Conservation (phyloP, 768 basidiomycete species). For the Cystofilobasidium capitatum region DNA sequence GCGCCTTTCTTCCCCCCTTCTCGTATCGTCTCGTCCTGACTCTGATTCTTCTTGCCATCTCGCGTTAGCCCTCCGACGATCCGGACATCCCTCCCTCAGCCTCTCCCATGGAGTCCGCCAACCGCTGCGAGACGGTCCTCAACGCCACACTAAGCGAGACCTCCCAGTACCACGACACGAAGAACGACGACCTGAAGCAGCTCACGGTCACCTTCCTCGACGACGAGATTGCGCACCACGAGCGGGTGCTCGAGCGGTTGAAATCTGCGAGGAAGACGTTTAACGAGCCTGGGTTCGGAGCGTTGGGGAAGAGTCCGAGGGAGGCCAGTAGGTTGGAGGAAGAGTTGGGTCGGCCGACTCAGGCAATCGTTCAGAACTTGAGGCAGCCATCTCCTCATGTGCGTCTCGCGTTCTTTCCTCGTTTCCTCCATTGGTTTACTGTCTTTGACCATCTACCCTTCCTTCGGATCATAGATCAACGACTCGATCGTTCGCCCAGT, state of each 20-base stretch:
- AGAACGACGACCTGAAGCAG: slow-evolving; percentile 4
- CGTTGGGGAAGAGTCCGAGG: background rate
- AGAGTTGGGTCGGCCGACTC: background rate
- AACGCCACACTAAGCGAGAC: slow-evolving; percentile 62
- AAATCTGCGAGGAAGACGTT: background rate
- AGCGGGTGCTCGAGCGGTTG: background rate
- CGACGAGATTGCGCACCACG: slow-evolving; percentile 16
- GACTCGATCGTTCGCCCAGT: slow-evolving; percentile 12
- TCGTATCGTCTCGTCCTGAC: too few species aligned
- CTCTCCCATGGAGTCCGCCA: slow-evolving; percentile 41
- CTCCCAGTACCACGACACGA: slow-evolving; percentile 16
- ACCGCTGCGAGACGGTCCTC: slow-evolving; percentile 75
- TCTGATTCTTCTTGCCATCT: too few species aligned
- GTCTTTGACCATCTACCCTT: background rate
- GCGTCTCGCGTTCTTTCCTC: background rate
- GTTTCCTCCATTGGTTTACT: too few species aligned
- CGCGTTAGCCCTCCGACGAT: background rate
- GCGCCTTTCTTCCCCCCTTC: slow-evolving; percentile 24
- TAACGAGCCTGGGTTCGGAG: background rate
- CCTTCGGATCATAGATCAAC: background rate
- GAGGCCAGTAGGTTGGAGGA: background rate
- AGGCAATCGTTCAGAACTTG: background rate
- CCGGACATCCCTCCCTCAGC: background rate
- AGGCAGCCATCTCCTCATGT: slow-evolving; percentile 12
- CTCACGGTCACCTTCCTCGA: slow-evolving; percentile 18